Base-by-base conservation (phyloP, 2,329 filamentous ascomycete genomes). In the Aschersonia sp. region DNA sequence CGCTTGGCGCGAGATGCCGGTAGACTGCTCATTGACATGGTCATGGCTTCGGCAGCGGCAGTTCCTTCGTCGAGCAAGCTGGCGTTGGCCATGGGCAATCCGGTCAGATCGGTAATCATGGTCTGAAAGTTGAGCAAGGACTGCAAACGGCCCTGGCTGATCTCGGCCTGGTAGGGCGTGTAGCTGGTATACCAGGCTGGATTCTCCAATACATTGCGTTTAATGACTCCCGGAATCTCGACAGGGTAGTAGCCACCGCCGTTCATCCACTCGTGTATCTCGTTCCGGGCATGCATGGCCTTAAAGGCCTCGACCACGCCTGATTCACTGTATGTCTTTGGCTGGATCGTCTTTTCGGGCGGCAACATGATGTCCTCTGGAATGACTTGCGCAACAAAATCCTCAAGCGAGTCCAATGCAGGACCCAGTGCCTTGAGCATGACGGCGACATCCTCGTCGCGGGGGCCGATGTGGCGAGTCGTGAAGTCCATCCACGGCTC, bases 111-210 rank as follows among this genome's bases (percentile, higher is more conserved):
- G 2, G 82, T 81, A 6, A 94, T 84, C 71, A 97, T 74, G 20
- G 91, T 97, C 72, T 97, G 91, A 70, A 89, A 97, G 72, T 97
- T 97, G 53, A 97, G 72, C 47, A 97, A 71, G 5, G 88, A 94
- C 72, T 96, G 88, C 52, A 97, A 68, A 48, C 91, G 82, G 38
- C 91, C 91, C 68, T 97, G 91, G 63, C 89, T 95, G 70, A 97
- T 95, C 69, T 97, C 91, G 2, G 91, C 85, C 69, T 97, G 91
- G 67, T 96, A 97, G 12, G 91, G 91, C 0, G 91, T 96, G 65
- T 97, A 96, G 68, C 89, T 95, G 41, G 91, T 97, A 65, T 97
- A 97, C 91, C 91, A 97, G 7, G 83, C 89, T 4, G 91, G 91
- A 63, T 85, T 91, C 72, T 97, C 89, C 50, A 97, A 71, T 4